Evolutionary conservation across 2,329 filamentous ascomycete genomes (phyloP), one percentile per base, ranked within the genome.

Genomic region (Claviceps digitariae): DNA sequence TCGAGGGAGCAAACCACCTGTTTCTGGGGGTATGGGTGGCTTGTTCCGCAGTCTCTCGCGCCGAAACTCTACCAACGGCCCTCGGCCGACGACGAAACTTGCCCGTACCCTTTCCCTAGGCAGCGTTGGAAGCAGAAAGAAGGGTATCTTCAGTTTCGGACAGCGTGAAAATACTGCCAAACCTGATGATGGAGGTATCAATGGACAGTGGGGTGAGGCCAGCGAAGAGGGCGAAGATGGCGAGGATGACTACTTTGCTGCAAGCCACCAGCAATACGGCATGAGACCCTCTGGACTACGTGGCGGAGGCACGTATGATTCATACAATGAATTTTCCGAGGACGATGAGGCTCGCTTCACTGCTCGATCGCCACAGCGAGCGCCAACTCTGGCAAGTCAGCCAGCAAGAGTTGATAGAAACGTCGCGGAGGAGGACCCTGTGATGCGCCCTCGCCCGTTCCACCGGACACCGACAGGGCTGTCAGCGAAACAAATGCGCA

Each of bases 401-500:
- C 59, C 61, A 47, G 54, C 62, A 7, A 57, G 50, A 46, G 53
- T 23, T 57, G 60, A 48, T 38, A 20, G 63, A 57, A 54, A 65
- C 59, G 49, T 53, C 21, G 58, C 56, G 12, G 55, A 55, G 27
- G 17, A 41, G n/a, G 43, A 46, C 0, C 61, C 63, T 2, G 57
- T 58, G 9, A 56, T 53, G 5, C 62, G 63, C 1, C 53, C 38
- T 38, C 62, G 63, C 10, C 69, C 73, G 0, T 86, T 89, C 66
- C 80, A 82, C 59, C 82, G 86, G 44, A 83, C 82, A 5, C 84
- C 86, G 2, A 90, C 86, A 0, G 83, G 81, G 15, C 67, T 88
- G 43, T 82, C 79, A 25, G 68, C 72, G 2, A 87, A 83, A 63
- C 76, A 84, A 59, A 71, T 77, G 59, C 76, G 74, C 60, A 76